These are phyloP conservation scores for Histomonas meleagridis DNA, from an alignment of 208 protist species.

Conservation along the genomic window DNA sequence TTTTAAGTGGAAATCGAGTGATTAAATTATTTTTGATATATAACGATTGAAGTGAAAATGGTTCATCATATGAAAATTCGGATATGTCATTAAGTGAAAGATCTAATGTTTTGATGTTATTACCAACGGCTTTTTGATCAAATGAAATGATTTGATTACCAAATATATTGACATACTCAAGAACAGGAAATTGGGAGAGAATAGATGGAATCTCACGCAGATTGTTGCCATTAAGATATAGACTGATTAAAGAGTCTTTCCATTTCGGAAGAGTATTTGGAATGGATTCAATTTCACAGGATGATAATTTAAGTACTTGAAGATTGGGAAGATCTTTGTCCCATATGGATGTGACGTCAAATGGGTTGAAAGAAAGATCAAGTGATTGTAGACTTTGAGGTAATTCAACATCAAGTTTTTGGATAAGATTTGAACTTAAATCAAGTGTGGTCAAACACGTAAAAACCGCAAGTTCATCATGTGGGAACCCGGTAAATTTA, in stretches of 20 bases:
- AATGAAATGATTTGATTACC: neutral
- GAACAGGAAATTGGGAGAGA: neutral
- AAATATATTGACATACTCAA: neutral
- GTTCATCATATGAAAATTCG: neutral
- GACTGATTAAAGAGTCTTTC: neutral
- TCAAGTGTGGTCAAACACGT: neutral
- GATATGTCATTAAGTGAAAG: neutral
- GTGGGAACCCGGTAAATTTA: neutral
- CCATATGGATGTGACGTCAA: neutral
- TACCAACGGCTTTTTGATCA: neutral
- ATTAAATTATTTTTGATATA: neutral
- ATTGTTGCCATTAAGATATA: neutral
- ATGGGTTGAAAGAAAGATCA: neutral
- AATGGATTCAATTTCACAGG: neutral
- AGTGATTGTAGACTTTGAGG: neutral
- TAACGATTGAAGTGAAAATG: neutral
- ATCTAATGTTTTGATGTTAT: neutral
- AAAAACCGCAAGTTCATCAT: neutral
- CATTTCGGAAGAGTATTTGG: neutral
- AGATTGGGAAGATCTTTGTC: neutral
- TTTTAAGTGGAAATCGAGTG: neutral
- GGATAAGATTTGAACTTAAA: neutral
- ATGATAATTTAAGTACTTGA: neutral
- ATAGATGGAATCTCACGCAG: neutral
- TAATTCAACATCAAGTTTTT: neutral